Conservation (phyloP, 2,329 filamentous ascomycete genomes). For the Venturia nashicola region DNA sequence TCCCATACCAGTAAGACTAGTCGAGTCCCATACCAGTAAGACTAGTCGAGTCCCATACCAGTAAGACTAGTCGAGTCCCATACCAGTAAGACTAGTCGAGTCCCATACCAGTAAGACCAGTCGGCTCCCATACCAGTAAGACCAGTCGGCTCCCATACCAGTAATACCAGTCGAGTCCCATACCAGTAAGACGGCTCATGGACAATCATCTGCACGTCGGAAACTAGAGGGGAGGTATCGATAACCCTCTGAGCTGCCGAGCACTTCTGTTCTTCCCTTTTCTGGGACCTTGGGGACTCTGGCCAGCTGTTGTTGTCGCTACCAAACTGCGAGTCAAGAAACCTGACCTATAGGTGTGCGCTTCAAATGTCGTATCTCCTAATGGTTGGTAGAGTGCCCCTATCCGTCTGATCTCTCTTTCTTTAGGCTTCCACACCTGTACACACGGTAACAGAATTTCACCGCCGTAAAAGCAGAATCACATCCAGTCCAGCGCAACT, state of each 20-base stretch:
- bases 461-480: not conserved
- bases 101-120: too few relatives aligned
- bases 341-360: not conserved
- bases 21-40: too few relatives aligned
- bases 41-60: too few relatives aligned
- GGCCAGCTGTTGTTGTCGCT: not conserved
- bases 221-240: not conserved
- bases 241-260: not conserved
- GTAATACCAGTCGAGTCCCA: not conserved
- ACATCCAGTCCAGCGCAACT: not conserved
- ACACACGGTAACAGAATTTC: not conserved
- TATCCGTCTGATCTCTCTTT: not conserved
- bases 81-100: too few relatives aligned
- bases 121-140: too few relatives aligned
- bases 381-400: not conserved
- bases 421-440: not conserved
- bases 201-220: not conserved
- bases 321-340: not conserved
- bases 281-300: not conserved
- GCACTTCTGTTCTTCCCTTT: not conserved
- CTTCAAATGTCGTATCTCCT: not conserved
- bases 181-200: not conserved
- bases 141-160: too few relatives aligned
- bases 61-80: too few relatives aligned
- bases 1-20: too few relatives aligned